These are phyloP conservation scores for Hypomontagnella monticulosa DNA, from an alignment of 495 filamentous ascomycete genomes.

Conservation along the genomic window DNA sequence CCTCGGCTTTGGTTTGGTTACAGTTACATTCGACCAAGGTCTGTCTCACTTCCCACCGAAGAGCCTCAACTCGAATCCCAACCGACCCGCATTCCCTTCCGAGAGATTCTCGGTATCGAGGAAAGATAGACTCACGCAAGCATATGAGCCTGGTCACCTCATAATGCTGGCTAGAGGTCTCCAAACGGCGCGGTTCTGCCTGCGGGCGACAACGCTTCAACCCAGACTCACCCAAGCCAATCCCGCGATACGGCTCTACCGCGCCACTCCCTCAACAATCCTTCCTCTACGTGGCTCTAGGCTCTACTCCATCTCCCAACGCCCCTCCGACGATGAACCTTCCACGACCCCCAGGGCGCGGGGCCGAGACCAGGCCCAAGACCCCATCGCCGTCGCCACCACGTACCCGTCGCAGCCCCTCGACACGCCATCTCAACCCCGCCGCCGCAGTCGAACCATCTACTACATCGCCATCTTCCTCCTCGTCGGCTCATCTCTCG, in stretches of 20 bases:
- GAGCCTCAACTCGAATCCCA: constrained; percentile 31
- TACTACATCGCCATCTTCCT: constrained; percentile 49
- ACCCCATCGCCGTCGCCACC: constrained; percentile 7
- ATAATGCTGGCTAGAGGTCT: constrained; percentile 20
- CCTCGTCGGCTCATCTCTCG: constrained; percentile 48
- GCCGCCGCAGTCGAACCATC: constrained; percentile 26
- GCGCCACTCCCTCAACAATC: background rate
- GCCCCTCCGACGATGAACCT: constrained; percentile 17
- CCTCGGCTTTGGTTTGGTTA: constrained; percentile 19
- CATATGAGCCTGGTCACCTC: background rate
- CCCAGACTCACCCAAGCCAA: background rate
- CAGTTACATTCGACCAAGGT: constrained; percentile 42
- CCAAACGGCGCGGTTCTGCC: constrained; percentile 22
- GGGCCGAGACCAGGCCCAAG: background rate
- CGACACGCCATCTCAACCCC: background rate
- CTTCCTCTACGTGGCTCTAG: constrained; percentile 6
- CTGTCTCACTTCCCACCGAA: constrained; percentile 35
- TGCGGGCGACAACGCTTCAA: constrained; percentile 4
- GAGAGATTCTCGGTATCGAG: background rate
- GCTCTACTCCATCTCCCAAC: constrained; percentile 28
- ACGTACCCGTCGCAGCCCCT: background rate
- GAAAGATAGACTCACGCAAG: constrained; percentile 1
- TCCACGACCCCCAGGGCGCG: background rate
- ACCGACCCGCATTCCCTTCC: background rate
- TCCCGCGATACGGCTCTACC: constrained; percentile 17